A percentile compares a stretch with the other conserved stretches of the same genome.
These are phyloP conservation scores for Ceriops zippeliana DNA, from an alignment of 345 rosid genomes.

Conservation along the genomic window DNA sequence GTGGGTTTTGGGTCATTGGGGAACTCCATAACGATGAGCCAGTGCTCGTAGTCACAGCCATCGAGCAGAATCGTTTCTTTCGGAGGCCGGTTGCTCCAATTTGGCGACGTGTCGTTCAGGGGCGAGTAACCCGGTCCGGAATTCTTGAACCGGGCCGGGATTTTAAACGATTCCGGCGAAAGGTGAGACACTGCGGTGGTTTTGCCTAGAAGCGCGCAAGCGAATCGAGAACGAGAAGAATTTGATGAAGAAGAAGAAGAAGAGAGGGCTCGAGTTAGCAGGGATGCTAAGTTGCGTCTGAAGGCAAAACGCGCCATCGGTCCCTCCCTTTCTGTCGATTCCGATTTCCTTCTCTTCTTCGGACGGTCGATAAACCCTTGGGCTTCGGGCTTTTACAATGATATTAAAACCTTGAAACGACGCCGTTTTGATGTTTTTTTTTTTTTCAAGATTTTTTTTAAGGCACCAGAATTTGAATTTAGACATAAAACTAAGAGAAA, in stretches of 20 bases:
- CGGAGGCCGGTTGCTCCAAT: constrained; percentile 91
- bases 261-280: constrained; percentile 37
- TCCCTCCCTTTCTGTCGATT: neutral
- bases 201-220: constrained; percentile 40
- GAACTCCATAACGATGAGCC: constrained; percentile 96
- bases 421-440: no score
- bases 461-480: no score
- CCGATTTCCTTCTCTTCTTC: neutral
- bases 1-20: constrained; percentile 64
- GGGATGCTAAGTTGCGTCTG: constrained; percentile 49
- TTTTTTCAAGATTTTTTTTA: no score
- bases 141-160: constrained; percentile 50
- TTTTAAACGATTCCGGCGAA: constrained; percentile 28
- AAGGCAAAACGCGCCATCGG: constrained; percentile 56
- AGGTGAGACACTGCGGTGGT: constrained; percentile 13
- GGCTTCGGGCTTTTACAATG: no score
- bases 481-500: no score
- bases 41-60: constrained; percentile 92
- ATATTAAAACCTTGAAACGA: no score
- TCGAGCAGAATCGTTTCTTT: constrained; percentile 89
- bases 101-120: constrained; percentile 82
- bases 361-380: neutral
- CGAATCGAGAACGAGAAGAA: constrained; percentile 49
- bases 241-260: constrained; percentile 23
- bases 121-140: constrained; percentile 83